These are phyloP conservation scores for Gossypioides kirkii DNA, from an alignment of 345 rosid genomes.

Conservation along the genomic window DNA sequence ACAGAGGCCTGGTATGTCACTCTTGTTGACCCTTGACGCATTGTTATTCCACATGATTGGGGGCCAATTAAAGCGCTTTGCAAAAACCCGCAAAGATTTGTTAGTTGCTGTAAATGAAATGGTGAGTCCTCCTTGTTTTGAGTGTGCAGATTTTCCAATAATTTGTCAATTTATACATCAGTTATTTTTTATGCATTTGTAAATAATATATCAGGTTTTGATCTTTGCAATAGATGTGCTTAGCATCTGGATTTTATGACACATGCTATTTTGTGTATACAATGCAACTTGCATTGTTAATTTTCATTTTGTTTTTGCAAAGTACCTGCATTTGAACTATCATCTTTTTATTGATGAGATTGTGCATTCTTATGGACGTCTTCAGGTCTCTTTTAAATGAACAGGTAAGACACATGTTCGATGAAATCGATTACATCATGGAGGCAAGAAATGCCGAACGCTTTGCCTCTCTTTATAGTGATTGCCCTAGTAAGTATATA, in stretches of 20 bases:
- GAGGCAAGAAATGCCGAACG: conserved; percentile 96
- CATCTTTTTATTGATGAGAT: conserved; percentile 17
- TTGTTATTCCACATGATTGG: conserved; percentile 83
- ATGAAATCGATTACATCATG: conserved; percentile 79
- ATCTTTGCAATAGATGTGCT: background rate
- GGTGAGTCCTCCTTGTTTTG: conserved; percentile 43
- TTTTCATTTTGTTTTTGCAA: conserved; percentile 1
- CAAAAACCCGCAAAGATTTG: conserved; percentile 85
- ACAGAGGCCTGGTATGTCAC: conserved; percentile 92
- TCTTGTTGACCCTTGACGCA: conserved; percentile 86
- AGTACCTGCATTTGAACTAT: conserved; percentile 7
- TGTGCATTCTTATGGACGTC: conserved; percentile 37
- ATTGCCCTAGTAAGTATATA: conserved; percentile 42
- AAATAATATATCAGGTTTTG: background rate
- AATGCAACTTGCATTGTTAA: background rate
- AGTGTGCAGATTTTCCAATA: background rate
- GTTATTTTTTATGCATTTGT: background rate
- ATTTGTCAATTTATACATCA: background rate
- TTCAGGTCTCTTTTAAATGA: conserved; percentile 49
- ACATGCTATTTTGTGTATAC: background rate
- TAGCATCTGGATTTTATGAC: background rate
- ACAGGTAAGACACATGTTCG: conserved; percentile 99
- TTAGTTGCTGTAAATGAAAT: conserved; percentile 88
- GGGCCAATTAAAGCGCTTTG: conserved; percentile 91
- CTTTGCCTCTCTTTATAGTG: conserved; percentile 76